These are phyloP conservation scores for Sorghum bicolor DNA, from an alignment of 176 grass and related monocot species.

Conservation along the genomic window DNA sequence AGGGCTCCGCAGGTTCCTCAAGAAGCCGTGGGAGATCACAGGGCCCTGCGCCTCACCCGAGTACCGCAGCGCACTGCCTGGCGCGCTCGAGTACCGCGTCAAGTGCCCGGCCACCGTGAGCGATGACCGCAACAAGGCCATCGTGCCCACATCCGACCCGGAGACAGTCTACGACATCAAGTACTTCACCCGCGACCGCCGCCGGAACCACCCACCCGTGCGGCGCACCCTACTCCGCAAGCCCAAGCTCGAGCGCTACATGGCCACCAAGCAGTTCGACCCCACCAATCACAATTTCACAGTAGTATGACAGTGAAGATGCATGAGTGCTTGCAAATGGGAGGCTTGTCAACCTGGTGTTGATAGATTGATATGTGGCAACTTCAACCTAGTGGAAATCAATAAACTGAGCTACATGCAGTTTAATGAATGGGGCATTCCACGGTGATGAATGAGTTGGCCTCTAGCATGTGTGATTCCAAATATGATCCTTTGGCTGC, in stretches of 20 bases:
- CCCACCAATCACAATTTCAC: too few species aligned
- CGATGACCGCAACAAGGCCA: slow-evolving; percentile 21
- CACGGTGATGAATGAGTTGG: too few species aligned
- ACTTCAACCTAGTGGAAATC: too few species aligned
- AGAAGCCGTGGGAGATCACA: slow-evolving; percentile 99
- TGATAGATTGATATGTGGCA: too few species aligned
- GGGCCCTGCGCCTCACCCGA: slow-evolving; percentile 81
- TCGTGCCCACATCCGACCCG: slow-evolving; percentile 71
- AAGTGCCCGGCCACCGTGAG: slow-evolving; percentile 61
- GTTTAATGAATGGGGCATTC: too few species aligned
- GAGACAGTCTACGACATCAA: slow-evolving; percentile 93
- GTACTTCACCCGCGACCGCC: slow-evolving; percentile 77
- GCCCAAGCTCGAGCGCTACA: slow-evolving; percentile 70
- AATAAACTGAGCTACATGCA: too few species aligned
- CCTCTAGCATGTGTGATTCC: too few species aligned
- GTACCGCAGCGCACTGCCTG: slow-evolving; percentile 24
- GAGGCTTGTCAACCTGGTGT: too few species aligned
- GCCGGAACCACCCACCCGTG: slow-evolving; percentile 69
- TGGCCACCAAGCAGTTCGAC: slow-evolving; percentile 86
- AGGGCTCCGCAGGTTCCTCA: slow-evolving; percentile 72
- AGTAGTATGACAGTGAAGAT: too few species aligned
- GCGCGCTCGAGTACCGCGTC: slow-evolving; percentile 20
- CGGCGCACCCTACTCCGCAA: slow-evolving; percentile 77
- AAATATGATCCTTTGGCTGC: too few species aligned
- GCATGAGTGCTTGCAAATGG: too few species aligned